These are phyloP conservation scores for Zygoascus hellenicus DNA, from an alignment of 1,139 yeast species.

Conservation along the genomic window DNA sequence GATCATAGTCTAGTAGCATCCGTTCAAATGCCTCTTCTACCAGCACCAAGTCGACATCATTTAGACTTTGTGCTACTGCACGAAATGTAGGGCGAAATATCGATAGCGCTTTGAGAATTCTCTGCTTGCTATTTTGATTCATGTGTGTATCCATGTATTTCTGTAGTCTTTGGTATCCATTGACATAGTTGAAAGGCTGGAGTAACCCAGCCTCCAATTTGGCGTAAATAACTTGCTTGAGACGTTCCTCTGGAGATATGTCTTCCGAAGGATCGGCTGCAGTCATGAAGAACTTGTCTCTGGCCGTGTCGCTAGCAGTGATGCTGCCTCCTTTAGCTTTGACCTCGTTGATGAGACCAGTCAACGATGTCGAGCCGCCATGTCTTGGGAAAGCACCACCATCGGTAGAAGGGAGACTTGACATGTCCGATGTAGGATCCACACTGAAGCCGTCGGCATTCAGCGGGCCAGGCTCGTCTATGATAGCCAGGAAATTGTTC, in stretches of 20 bases:
- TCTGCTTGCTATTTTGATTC: constrained; percentile 76
- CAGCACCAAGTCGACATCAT: constrained; percentile 84
- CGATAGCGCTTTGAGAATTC: constrained; percentile 83
- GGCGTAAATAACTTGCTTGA: constrained; percentile 93
- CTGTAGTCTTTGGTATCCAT: constrained; percentile 87
- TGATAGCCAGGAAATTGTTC: constrained; percentile 83
- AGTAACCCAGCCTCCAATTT: constrained; percentile 89
- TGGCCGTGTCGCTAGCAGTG: constrained; percentile 53
- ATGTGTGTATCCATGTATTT: constrained; percentile 90
- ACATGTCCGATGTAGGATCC: neutral
- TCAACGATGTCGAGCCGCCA: neutral
- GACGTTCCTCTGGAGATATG: constrained; percentile 87
- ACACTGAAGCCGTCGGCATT: constrained; percentile 7
- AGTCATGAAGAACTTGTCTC: constrained; percentile 88
- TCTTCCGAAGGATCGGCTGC: constrained; percentile 98
- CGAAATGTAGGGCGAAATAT: constrained; percentile 90
- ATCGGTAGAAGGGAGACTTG: neutral
- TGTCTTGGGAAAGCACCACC: neutral
- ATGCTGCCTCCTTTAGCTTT: constrained; percentile 6
- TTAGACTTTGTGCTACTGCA: constrained; percentile 84
- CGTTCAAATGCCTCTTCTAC: constrained; percentile 95
- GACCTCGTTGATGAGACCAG: constrained; percentile 1
- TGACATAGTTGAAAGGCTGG: constrained; percentile 90
- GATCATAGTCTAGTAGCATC: constrained; percentile 86
- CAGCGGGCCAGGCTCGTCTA: constrained; percentile 58